Evolutionary conservation across 345 rosid species (phyloP).

Genomic region (Geranium brycei): DNA sequence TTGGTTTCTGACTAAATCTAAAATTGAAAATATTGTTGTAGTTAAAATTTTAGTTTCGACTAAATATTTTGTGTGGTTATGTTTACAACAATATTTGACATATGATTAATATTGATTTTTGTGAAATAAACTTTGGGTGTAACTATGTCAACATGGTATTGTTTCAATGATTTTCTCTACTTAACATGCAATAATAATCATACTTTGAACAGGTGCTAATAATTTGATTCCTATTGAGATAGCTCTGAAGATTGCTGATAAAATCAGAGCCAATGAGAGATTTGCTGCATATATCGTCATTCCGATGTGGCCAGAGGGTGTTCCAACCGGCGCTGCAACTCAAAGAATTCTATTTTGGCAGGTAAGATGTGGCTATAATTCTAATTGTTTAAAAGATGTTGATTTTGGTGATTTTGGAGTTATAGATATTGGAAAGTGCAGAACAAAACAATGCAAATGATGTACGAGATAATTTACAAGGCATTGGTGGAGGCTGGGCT

Average conservation of each 20-base stretch:
- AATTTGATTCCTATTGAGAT: constrained; percentile 95
- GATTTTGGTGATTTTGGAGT: constrained; percentile 5
- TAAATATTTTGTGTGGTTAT: too few relatives aligned
- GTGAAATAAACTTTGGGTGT: too few relatives aligned
- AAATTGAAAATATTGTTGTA: too few relatives aligned
- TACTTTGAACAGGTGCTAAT: constrained; percentile 56
- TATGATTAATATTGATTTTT: too few relatives aligned
- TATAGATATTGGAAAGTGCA: constrained; percentile 20
- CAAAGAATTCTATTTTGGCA: constrained; percentile 97
- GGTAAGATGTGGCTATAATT: constrained; percentile 25
- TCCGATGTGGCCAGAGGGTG: constrained; percentile 99
- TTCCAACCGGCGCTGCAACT: constrained; percentile 76
- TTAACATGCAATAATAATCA: constrained; percentile 3
- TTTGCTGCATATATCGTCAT: constrained; percentile 84
- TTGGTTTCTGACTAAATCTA: too few relatives aligned
- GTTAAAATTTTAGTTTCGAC: too few relatives aligned
- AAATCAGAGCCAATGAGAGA: constrained; percentile 77
- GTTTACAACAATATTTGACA: too few relatives aligned
- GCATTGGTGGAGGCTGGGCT: constrained; percentile 82
- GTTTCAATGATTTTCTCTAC: background rate
- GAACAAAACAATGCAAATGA: constrained; percentile 97
- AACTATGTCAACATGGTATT: too few relatives aligned
- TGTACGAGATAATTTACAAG: constrained; percentile 82
- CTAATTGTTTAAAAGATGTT: too few relatives aligned
- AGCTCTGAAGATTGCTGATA: constrained; percentile 81